Evolutionary conservation across 179 eudicot genomes (phyloP).

Genomic region (Silene coronaria): DNA sequence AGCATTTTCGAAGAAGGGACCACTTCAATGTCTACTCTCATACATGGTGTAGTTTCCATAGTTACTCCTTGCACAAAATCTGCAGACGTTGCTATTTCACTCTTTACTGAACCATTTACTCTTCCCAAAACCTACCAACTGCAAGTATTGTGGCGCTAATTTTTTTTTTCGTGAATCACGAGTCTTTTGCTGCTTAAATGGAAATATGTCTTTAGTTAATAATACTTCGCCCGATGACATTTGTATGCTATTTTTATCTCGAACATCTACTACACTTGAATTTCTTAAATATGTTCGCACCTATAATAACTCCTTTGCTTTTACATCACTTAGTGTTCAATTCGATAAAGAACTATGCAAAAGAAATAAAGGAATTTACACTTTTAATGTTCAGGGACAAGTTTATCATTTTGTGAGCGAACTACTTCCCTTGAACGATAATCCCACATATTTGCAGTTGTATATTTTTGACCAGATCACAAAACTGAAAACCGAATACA

Average conservation of each 20-base stretch:
- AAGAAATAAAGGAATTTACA: constrained; percentile 3
- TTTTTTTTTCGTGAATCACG: neutral
- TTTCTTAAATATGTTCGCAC: neutral
- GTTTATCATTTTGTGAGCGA: neutral
- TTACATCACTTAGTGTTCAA: constrained; percentile 9
- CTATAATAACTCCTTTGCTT: neutral
- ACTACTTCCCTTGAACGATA: neutral
- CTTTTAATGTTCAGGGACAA: neutral
- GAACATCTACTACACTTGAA: neutral
- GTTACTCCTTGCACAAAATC: neutral
- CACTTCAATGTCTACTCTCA: neutral
- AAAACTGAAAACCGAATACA: constrained; percentile 6
- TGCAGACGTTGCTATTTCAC: neutral
- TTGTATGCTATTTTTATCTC: neutral
- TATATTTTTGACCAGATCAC: constrained; percentile 17
- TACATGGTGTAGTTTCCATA: neutral
- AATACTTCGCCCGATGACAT: neutral
- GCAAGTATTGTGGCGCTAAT: constrained; percentile 8
- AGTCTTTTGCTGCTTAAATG: constrained; percentile 5
- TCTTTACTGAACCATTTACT: neutral
- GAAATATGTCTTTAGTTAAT: neutral
- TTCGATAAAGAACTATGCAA: constrained; percentile 1
- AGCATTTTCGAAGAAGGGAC: neutral
- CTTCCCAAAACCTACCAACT: neutral
- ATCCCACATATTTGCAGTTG: neutral